Conservation (phyloP, 345 rosid genomes). For the Rhodamnia argentea region DNA sequence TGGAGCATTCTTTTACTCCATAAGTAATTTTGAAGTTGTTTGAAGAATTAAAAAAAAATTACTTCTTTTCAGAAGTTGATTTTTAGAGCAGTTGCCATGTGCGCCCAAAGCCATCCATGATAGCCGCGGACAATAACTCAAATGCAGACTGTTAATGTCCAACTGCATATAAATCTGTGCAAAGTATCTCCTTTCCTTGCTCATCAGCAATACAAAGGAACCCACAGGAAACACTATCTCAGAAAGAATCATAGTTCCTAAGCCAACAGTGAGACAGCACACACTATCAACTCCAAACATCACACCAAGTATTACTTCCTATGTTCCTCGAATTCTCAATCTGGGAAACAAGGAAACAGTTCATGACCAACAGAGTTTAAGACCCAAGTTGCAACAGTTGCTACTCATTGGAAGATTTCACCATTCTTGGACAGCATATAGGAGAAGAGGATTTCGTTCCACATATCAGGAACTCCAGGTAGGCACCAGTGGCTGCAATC, state of each 20-base stretch:
- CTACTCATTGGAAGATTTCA: neutral
- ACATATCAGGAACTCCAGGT: conserved; percentile 64
- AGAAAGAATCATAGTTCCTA: neutral
- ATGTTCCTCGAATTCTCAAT: neutral
- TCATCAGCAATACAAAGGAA: neutral
- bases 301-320: neutral
- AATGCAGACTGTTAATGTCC: neutral
- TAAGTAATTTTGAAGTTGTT: no score
- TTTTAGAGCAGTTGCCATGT: no score
- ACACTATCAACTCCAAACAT: neutral
- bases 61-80: no score
- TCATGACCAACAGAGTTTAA: neutral
- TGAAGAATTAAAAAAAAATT: no score
- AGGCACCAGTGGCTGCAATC: conserved; percentile 81
- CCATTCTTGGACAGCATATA: conserved; percentile 15
- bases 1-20: no score
- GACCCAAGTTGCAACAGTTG: neutral
- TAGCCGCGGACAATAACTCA: neutral
- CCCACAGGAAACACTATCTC: neutral
- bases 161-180: neutral
- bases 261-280: neutral
- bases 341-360: neutral
- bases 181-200: neutral
- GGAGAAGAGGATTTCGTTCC: conserved; percentile 52
- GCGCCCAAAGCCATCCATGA: neutral